Base-by-base conservation (phyloP, 805 yeast species). In the Millerozyma miso region DNA sequence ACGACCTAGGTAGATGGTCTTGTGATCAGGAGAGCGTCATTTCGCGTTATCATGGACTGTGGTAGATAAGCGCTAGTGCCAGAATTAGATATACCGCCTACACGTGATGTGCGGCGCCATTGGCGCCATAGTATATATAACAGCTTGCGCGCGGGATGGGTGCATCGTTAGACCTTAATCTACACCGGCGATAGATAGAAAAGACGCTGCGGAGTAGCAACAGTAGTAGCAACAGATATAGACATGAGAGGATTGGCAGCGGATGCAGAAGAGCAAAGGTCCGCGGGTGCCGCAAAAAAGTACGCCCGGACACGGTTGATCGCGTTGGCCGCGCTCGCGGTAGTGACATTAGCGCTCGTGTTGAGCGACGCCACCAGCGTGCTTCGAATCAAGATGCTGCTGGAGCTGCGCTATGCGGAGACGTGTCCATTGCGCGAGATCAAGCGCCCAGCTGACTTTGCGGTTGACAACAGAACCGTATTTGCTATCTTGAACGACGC, bases 381-480 rank as follows among this genome's bases (percentile, higher is more conserved):
- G 39, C 46, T 49, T 34, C 44, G 49, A 33, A 33, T 58, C 20
- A 52, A 49, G 31, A 50, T 62, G 31, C 49, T 42, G 20, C 36
- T 40, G 14, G 15, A 29, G 8, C 31, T 39, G 13, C 38, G 33
- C 5, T 36, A 44, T 17, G 35, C 35, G 23, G 26, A 37, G 45
- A 34, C 40, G 45, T 36, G 55, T 55, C 18, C 50, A 46, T 7
- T 48, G 38, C 44, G 37, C 44, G 42, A 35, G 31, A 3, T 31
- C 4, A 45, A 40, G 38, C 23, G 35, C 8, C 46, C 43, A 19
- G 31, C 19, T 12, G 18, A 19, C 20, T 33, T 39, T 31, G 13
- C 39, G 39, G 38, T 41, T 3, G 67, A 67, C 46, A 61, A 65
- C 43, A 53, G 67, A 3, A 56, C 68, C 4, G 71, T 58, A 4